Evolutionary conservation across 768 basidiomycete species (phyloP).

Genomic region (Termitomyces bulborhizus): DNA sequence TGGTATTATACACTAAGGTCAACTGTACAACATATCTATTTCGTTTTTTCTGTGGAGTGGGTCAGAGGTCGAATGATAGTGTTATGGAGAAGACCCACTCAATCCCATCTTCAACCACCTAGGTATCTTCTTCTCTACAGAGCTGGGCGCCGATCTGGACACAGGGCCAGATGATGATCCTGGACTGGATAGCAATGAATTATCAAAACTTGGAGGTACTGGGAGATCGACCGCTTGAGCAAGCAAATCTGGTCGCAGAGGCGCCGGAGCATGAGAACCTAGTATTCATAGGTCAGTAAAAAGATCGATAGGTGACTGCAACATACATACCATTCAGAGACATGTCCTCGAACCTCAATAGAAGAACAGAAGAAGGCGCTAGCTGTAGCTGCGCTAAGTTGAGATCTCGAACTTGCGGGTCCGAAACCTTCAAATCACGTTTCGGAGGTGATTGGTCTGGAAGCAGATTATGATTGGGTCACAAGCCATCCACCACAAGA

Average conservation of each 20-base stretch:
- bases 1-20: background rate
- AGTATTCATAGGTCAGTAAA: constrained; percentile 13
- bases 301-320: background rate
- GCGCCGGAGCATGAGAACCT: constrained; percentile 58
- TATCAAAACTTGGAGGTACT: constrained; percentile 33
- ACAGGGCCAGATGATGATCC: constrained; percentile 3
- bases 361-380: constrained; percentile 73
- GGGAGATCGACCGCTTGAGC: constrained; percentile 65
- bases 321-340: constrained; percentile 50
- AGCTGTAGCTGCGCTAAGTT: constrained; percentile 65
- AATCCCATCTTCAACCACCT: constrained; percentile 73
- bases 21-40: background rate
- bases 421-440: constrained; percentile 78
- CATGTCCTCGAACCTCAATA: constrained; percentile 71
- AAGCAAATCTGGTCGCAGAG: constrained; percentile 52
- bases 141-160: background rate
- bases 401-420: constrained; percentile 63
- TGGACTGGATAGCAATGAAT: constrained; percentile 4
- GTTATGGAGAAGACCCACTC: constrained; percentile 34
- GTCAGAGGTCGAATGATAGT: background rate
- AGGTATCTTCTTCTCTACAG: constrained; percentile 54
- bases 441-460: constrained; percentile 78
- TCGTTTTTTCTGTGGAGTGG: constrained; percentile 8
- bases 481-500: constrained; percentile 8
- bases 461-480: background rate